Conservation (phyloP, 371 early-diverging fungal genomes). For the Syncephalis plumigaleata region DNA sequence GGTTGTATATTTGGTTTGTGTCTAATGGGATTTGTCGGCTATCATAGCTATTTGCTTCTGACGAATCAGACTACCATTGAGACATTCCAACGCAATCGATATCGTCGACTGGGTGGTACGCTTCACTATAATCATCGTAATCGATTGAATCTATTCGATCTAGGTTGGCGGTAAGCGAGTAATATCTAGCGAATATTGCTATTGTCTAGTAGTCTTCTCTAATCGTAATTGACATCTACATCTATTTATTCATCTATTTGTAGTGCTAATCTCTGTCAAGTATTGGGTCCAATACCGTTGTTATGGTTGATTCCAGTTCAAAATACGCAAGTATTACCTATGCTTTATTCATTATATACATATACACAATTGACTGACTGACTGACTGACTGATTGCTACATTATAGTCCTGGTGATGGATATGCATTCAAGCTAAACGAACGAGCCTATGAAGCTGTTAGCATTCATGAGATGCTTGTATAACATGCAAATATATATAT, state of each 20-base stretch:
- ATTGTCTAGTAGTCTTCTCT: too few relatives aligned
- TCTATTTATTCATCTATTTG: not conserved
- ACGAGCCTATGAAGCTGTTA: too few relatives aligned
- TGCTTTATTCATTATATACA: not conserved
- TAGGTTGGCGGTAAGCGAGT: conserved; percentile 13
- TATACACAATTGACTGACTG: not conserved
- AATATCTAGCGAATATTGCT: too few relatives aligned
- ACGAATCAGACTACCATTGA: conserved; percentile 18
- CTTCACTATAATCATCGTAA: conserved; percentile 15
- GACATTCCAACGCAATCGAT: conserved; percentile 15
- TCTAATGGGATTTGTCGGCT: conserved; percentile 15
- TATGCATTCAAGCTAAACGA: conserved; percentile 3
- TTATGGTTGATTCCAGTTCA: conserved; percentile 17
- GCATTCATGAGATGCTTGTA: too few relatives aligned
- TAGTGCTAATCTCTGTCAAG: conserved; percentile 17
- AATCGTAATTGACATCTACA: not conserved
- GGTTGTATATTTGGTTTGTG: conserved; percentile 16
- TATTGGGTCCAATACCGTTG: conserved; percentile 16
- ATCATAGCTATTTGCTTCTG: conserved; percentile 15
- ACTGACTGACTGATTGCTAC: not conserved
- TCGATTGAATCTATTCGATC: conserved; percentile 17
- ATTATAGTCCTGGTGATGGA: conserved; percentile 3
- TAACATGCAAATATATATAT: too few relatives aligned
- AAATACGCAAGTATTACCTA: conserved; percentile 6
- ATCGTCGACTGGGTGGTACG: conserved; percentile 9